A percentile compares a stretch with the other conserved stretches of the same genome.
phyloP scores from a whole-genome alignment of 495 filamentous ascomycete species.

The Pyrenula massariospora region DNA sequence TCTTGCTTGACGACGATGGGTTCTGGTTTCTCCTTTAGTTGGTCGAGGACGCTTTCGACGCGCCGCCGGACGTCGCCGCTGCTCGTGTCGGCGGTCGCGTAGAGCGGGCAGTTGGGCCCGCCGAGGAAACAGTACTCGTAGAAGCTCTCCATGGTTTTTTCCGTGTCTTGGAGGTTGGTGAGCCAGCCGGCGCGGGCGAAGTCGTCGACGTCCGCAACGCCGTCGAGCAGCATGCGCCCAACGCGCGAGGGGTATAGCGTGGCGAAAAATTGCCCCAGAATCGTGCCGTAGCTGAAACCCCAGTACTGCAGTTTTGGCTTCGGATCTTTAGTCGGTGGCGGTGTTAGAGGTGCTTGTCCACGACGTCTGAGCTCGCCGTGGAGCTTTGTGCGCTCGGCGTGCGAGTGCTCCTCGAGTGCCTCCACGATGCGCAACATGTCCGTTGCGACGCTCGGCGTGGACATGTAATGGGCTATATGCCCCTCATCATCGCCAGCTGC shows the following conservation, averaged over 20 bases:
- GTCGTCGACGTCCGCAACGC: slow-evolving; percentile 38
- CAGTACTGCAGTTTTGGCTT: slow-evolving; percentile 44
- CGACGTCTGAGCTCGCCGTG: neutral
- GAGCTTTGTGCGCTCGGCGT: slow-evolving; percentile 5
- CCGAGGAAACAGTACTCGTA: slow-evolving; percentile 33
- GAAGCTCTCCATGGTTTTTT: slow-evolving; percentile 35
- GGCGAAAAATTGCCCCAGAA: slow-evolving; percentile 47
- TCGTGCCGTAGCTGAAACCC: slow-evolving; percentile 59
- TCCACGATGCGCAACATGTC: slow-evolving; percentile 43
- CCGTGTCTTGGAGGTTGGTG: slow-evolving; percentile 34
- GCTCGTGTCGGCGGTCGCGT: slow-evolving; percentile 23
- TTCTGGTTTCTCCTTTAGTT: slow-evolving; percentile 26
- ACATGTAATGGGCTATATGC: slow-evolving; percentile 33
- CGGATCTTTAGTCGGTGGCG: slow-evolving; percentile 9
- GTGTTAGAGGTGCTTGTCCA: slow-evolving; percentile 9
- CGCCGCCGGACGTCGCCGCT: slow-evolving; percentile 7
- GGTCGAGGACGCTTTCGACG: slow-evolving; percentile 18
- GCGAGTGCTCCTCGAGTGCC: slow-evolving; percentile 26
- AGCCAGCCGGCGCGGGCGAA: slow-evolving; percentile 28
- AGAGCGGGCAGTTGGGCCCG: slow-evolving; percentile 30
- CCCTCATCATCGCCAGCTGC: slow-evolving; percentile 14
- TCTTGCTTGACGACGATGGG: slow-evolving; percentile 16
- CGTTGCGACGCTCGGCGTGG: slow-evolving; percentile 31
- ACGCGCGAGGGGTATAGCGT: slow-evolving; percentile 42
- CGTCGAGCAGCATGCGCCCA: slow-evolving; percentile 37